Conservation (phyloP, 352 stramenopile genomes). For the Phytophthora syringae region DNA sequence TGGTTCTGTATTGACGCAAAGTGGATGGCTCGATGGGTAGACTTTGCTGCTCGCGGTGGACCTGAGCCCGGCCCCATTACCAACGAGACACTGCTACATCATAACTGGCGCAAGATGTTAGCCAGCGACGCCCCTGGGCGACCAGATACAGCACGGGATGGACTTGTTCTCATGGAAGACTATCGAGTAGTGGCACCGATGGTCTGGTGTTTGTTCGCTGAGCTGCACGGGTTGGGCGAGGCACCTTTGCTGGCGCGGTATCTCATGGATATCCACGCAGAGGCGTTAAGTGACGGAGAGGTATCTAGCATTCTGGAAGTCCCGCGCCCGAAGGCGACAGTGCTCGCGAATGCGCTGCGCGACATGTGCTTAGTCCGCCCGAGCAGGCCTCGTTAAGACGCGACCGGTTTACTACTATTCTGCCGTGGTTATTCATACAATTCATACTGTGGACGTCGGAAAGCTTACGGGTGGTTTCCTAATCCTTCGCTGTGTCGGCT, state of each 20-base stretch:
- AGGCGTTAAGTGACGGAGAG: constrained; percentile 44
- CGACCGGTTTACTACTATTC: neutral
- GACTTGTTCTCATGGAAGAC: constrained; percentile 57
- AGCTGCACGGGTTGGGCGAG: constrained; percentile 65
- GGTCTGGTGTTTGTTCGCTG: constrained; percentile 74
- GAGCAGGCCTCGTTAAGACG: constrained; percentile 20
- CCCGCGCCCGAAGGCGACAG: constrained; percentile 46
- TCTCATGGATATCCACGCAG: constrained; percentile 55
- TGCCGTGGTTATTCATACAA: constrained; percentile 3
- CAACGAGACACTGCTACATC: constrained; percentile 61
- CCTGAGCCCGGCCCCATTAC: constrained; percentile 66
- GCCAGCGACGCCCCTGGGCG: constrained; percentile 41
- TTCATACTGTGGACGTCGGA: neutral
- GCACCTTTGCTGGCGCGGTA: constrained; percentile 54
- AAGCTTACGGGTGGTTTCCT: too few species aligned
- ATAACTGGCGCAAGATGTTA: constrained; percentile 36
- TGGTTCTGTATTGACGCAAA: constrained; percentile 74
- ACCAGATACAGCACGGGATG: constrained; percentile 47
- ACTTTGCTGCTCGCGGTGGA: constrained; percentile 59
- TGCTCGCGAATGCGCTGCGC: constrained; percentile 52
- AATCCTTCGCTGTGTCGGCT: neutral
- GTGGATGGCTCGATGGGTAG: constrained; percentile 72
- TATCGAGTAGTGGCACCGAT: constrained; percentile 79
- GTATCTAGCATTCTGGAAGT: constrained; percentile 45
- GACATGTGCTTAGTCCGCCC: constrained; percentile 45